Evolutionary conservation across 140 eudicot species (phyloP).

Genomic region (Bidens hawaiensis): DNA sequence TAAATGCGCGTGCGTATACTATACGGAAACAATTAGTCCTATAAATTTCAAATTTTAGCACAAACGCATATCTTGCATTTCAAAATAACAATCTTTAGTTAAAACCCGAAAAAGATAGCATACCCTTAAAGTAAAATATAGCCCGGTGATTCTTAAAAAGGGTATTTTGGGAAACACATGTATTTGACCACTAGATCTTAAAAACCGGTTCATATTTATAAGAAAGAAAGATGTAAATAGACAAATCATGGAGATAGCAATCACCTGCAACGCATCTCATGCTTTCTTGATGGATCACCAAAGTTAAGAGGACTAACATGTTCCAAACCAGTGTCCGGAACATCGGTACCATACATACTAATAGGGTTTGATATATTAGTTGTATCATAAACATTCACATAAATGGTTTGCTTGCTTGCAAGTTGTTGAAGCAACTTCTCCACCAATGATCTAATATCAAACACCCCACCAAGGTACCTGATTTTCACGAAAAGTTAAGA

Average conservation of each 20-base stretch:
- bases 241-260: neutral
- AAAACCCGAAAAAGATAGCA: neutral
- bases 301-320: constrained; percentile 79
- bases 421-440: constrained; percentile 97
- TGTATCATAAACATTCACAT: constrained; percentile 83
- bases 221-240: neutral
- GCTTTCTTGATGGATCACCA: constrained; percentile 91
- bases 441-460: constrained; percentile 86
- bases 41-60: too few relatives aligned
- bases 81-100: too few relatives aligned
- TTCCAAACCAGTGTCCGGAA: constrained; percentile 43
- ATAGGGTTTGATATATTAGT: constrained; percentile 77
- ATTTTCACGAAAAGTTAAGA: constrained; percentile 17
- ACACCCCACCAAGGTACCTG: constrained; percentile 95
- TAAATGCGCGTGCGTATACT: neutral
- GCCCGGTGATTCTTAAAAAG: neutral
- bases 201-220: neutral
- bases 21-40: neutral
- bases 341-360: constrained; percentile 86
- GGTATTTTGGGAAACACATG: neutral
- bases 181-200: neutral
- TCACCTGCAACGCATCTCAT: constrained; percentile 99
- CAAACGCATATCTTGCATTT: too few relatives aligned
- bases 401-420: constrained; percentile 93
- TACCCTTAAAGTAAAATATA: too few relatives aligned